Evolutionary conservation across 2,329 filamentous ascomycete genomes (phyloP), one percentile per base, ranked within the genome.

Genomic region (Colletotrichum limetticola): DNA sequence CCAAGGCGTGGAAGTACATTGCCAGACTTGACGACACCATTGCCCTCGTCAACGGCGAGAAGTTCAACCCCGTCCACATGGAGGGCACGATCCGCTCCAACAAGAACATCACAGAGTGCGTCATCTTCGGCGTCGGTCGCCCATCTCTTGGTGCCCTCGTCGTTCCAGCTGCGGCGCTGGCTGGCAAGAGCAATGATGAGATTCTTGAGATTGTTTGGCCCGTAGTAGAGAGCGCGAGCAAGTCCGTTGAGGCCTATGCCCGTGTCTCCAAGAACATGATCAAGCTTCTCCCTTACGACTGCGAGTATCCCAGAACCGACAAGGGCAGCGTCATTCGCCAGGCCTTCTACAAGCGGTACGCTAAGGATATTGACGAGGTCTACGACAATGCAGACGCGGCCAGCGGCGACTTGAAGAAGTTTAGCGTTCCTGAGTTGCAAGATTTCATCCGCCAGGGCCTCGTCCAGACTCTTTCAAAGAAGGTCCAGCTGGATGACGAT

Each of bases 41-140:
- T 46, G 89, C 88, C 0, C 83, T 93, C 4, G 82, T 89, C 11
- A 93, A 91, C 7, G 91, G 91, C 2, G 92, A 93, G 82, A 93
- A 93, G 75, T 92, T 93, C 72, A 90, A 93, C 75, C 91, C 91
- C 1, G 86, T 88, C 1, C 88, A 89, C 0, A 78, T 93, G 3
- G 91, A 93, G 78, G 87, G 85, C 2, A 84, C 83, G 0, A 85
- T 93, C 5, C 79, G 85, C 1, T 85, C 85, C 0, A 78, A 78
- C 12, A 75, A 79, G 1, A 32, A 86, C 1, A 75, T 92, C 0
- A 78, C 82, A 2, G 90, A 92, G 69, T 87, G 87, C 0, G 79
- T 93, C 26, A 85, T 93, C 11, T 92, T 93, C 76, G 91, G 91
- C 0, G 86, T 86, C n/a, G 87, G 86, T 0, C 81, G 81, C 66